These are phyloP conservation scores for Zymoseptoria passerinii DNA, from an alignment of 2,329 filamentous ascomycete species.

Conservation along the genomic window DNA sequence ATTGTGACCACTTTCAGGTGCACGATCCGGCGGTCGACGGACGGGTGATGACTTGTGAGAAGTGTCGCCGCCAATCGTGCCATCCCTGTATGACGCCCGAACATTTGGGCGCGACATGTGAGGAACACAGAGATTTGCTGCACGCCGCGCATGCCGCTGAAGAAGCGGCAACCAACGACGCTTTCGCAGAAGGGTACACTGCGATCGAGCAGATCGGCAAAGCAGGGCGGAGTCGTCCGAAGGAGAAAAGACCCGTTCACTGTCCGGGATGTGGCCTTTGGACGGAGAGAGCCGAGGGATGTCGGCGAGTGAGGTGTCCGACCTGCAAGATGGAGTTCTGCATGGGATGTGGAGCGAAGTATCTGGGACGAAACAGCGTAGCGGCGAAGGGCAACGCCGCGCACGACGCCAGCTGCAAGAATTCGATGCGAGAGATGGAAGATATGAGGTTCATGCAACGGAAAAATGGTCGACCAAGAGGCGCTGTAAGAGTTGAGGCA, in stretches of 20 bases:
- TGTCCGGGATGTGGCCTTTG: slow-evolving; percentile 1
- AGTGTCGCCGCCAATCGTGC: neutral
- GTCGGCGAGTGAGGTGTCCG: neutral
- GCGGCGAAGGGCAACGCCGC: neutral
- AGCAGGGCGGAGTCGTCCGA: neutral
- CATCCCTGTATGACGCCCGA: neutral
- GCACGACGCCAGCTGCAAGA: neutral
- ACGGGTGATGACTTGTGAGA: neutral
- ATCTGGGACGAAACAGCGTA: neutral
- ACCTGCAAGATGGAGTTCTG: slow-evolving; percentile 1
- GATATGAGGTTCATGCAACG: neutral
- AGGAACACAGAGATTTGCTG: neutral
- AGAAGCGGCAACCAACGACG: neutral
- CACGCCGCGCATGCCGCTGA: neutral
- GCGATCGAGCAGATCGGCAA: neutral
- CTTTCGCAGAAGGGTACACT: neutral
- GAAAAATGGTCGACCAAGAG: neutral
- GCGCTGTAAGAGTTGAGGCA: neutral
- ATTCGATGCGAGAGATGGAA: neutral
- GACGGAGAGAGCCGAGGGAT: neutral
- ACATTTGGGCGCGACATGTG: neutral
- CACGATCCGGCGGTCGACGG: neutral
- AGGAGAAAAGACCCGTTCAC: neutral
- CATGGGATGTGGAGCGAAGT: neutral
- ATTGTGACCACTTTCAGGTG: neutral